Conservation (phyloP, 306 rosid genomes). For the Cucumis melo region DNA sequence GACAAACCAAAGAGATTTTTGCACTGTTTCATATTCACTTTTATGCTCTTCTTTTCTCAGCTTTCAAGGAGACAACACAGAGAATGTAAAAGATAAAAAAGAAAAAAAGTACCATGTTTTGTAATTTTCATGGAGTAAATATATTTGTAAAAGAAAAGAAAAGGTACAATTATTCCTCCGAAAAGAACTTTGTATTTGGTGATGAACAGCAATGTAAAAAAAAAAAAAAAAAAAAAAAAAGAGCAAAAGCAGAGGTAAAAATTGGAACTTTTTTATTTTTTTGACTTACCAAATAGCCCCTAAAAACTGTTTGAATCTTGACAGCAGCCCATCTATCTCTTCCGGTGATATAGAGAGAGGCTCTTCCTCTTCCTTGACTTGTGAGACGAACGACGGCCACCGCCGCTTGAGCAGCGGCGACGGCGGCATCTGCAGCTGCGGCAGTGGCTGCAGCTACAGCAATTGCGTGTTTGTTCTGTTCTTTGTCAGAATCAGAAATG, state of each 20-base stretch:
- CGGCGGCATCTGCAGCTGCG: conserved; percentile 83
- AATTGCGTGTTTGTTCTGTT: conserved; percentile 93
- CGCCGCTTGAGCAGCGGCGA: conserved; percentile 85
- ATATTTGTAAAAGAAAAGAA: neutral
- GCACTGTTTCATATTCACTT: neutral
- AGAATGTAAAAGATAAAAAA: neutral
- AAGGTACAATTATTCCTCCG: neutral
- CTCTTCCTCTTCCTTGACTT: conserved; percentile 59
- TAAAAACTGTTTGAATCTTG: conserved; percentile 79
- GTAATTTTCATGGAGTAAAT: neutral
- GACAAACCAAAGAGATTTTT: neutral
- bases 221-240: neutral
- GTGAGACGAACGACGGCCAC: conserved; percentile 88
- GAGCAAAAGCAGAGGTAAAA: neutral
- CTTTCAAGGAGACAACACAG: neutral
- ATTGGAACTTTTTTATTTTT: neutral
- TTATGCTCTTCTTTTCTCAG: neutral
- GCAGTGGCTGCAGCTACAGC: conserved; percentile 97
- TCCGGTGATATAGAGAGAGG: conserved; percentile 25
- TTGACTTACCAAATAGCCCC: conserved; percentile 73
- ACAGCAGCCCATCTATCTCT: conserved; percentile 71
- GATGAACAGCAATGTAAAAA: neutral
- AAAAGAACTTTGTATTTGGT: neutral
- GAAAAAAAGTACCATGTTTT: neutral
- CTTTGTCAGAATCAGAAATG: conserved; percentile 52